Base-by-base conservation (phyloP, 768 basidiomycete species). In the Tylopilus intermedius region DNA sequence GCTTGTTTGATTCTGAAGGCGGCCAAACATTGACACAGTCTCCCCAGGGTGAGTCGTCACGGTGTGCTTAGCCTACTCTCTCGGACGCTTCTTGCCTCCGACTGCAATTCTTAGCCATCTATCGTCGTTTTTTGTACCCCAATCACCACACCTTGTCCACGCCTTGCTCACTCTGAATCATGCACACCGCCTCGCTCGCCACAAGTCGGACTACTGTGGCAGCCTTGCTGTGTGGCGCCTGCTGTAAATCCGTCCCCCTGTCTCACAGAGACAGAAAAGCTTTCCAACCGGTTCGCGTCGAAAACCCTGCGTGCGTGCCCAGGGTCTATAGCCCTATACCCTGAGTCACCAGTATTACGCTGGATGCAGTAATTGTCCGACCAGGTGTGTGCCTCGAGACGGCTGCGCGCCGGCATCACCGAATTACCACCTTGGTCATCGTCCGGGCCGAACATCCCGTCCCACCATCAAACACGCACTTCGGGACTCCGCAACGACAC, bases 1-100 rank as follows among this genome's bases (percentile, higher is more conserved):
- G 32, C 0, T 49, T 60, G 51, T 60, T 60, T 58, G 59, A 45
- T 59, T 37, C 26, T 3, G 22, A 41, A 18, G 47, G 45, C 22
- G 33, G 32, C 44, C 55, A 41, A 55, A 56, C 18, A 18, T 18
- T 18, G 18, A 18, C 18, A 18, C 18, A 18, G 18, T 18, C 18
- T 18, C 18, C 18, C 18, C 18, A 18, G 18, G 18, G 18, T 18
- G 18, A 18, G 18, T 18, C 18, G 18, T 18, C 18, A 18, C 18
- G 18, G 18, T 18, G 18, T 18, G 18, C 18, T 18, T 18, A 18
- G 18, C 18, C 18, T 18, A 18, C 18, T 18, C 18, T 18, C 18
- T 43, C 30, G 30, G 30, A 30, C 30, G 30, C 30, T 5, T 7
- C 30, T 30, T 33, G 33, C 33, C 33, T 30, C 30, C 10, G 33